A percentile compares a stretch with the other conserved stretches of the same genome.
phyloP scores from a whole-genome alignment of 176 grass and related monocot genomes.

The Poa annua region DNA sequence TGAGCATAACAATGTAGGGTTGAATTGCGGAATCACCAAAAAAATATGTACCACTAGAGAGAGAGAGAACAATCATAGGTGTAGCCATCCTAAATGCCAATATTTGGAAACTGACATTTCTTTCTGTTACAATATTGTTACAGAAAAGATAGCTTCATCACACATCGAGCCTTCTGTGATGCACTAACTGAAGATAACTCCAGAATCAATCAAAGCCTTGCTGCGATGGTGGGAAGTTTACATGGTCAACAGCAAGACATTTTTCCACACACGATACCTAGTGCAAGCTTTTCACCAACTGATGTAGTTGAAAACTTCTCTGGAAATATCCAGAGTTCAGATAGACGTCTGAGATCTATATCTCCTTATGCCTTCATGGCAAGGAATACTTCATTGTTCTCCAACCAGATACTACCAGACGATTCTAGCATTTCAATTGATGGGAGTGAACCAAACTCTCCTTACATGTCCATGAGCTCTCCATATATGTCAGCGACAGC shows the following conservation, averaged over 20 bases:
- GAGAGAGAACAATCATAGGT: not conserved
- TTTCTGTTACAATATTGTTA: slow-evolving; percentile 10
- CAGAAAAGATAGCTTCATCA: slow-evolving; percentile 35
- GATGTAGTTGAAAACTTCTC: slow-evolving; percentile 25
- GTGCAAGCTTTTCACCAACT: slow-evolving; percentile 10
- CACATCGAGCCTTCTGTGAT: slow-evolving; percentile 32
- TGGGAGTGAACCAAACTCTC: slow-evolving; percentile 27
- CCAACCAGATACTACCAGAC: not conserved
- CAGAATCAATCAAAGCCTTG: slow-evolving; percentile 28
- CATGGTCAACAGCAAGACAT: slow-evolving; percentile 22
- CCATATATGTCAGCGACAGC: slow-evolving; percentile 28
- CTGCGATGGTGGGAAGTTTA: slow-evolving; percentile 23
- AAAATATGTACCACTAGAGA: not conserved
- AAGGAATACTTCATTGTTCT: slow-evolving; percentile 21
- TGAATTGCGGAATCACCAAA: not conserved
- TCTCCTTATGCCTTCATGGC: slow-evolving; percentile 20
- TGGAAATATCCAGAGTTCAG: slow-evolving; percentile 16
- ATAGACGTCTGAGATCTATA: not conserved
- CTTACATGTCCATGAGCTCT: slow-evolving; percentile 34
- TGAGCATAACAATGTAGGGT: not conserved
- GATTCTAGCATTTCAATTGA: not conserved
- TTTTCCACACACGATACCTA: slow-evolving; percentile 23
- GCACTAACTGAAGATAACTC: slow-evolving; percentile 34
- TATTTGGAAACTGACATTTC: slow-evolving; percentile 9
- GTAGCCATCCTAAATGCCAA: not conserved